phyloP scores from a whole-genome alignment of 352 stramenopile genomes.

The Pythium utonaiense region DNA sequence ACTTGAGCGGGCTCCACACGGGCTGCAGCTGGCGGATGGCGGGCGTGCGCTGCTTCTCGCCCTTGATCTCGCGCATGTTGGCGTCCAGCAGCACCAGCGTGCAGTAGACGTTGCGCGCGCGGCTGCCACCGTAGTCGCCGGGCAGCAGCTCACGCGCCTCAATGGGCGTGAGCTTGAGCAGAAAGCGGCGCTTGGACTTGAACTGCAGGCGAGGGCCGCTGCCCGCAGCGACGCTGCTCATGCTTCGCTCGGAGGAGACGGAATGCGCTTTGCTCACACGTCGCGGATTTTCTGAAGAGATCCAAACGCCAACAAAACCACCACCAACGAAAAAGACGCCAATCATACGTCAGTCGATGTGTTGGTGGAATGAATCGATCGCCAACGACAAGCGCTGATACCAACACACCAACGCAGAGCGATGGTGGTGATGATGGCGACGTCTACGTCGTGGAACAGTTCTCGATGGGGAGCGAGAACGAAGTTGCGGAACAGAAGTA shows the following conservation, averaged over 20 bases:
- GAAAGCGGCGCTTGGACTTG: slow-evolving; percentile 69
- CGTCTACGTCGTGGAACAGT: no score
- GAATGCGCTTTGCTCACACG: slow-evolving; percentile 19
- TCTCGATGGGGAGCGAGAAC: not conserved
- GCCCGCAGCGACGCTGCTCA: not conserved
- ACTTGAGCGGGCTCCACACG: slow-evolving; percentile 83
- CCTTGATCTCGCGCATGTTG: slow-evolving; percentile 84
- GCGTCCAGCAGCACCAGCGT: slow-evolving; percentile 81
- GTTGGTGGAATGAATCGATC: not conserved
- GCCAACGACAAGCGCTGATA: not conserved
- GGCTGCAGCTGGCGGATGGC: slow-evolving; percentile 52
- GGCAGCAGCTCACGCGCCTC: slow-evolving; percentile 71
- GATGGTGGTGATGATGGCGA: no score
- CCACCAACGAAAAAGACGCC: slow-evolving; percentile 5
- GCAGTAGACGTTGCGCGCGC: slow-evolving; percentile 73
- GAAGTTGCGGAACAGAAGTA: not conserved
- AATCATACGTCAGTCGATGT: not conserved
- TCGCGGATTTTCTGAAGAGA: slow-evolving; percentile 9
- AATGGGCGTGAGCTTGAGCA: slow-evolving; percentile 86
- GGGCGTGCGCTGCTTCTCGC: slow-evolving; percentile 84
- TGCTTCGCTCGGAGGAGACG: slow-evolving; percentile 16
- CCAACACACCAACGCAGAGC: no score
- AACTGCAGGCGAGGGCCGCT: slow-evolving; percentile 25
- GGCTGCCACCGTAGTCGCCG: slow-evolving; percentile 38
- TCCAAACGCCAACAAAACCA: slow-evolving; percentile 5